Conservation (phyloP, 2,329 filamentous ascomycete genomes). For the Fonsecaea multimorphosa region DNA sequence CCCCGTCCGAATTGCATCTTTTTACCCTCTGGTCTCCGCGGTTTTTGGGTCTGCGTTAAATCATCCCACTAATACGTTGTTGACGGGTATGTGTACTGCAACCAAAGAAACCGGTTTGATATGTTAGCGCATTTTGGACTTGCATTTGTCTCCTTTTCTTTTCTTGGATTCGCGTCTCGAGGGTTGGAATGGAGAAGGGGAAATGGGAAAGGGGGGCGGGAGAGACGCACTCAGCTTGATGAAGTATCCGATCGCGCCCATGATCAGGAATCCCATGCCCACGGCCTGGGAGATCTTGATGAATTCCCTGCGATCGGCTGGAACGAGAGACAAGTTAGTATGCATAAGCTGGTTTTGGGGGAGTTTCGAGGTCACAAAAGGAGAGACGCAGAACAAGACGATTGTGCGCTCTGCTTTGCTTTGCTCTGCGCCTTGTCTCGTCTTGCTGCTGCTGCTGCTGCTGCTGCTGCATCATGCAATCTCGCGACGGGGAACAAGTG, state of each 20-base stretch:
- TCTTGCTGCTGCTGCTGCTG: no score
- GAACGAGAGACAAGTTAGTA: background rate
- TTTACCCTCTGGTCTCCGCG: background rate
- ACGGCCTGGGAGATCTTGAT: conserved; percentile 67
- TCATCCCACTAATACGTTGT: conserved; percentile 57
- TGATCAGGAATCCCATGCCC: conserved; percentile 65
- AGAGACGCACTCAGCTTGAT: conserved; percentile 63
- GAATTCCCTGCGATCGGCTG: conserved; percentile 65
- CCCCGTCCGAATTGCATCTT: background rate
- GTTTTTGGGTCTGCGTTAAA: background rate
- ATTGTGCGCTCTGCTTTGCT: background rate
- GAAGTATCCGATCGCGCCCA: conserved; percentile 66
- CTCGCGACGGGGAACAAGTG: background rate
- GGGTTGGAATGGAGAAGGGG: background rate
- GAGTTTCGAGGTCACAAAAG: background rate
- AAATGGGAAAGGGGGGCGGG: background rate
- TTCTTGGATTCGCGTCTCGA: background rate
- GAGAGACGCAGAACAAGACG: background rate
- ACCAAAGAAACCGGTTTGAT: background rate
- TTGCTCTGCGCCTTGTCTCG: no score
- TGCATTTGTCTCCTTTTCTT: background rate
- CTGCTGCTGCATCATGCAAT: background rate
- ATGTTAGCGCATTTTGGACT: background rate
- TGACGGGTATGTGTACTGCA: conserved; percentile 58
- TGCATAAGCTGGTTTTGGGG: background rate